Base-by-base conservation (phyloP, 1,284 basidiomycete genomes). In the Boletus semigastroideus region DNA sequence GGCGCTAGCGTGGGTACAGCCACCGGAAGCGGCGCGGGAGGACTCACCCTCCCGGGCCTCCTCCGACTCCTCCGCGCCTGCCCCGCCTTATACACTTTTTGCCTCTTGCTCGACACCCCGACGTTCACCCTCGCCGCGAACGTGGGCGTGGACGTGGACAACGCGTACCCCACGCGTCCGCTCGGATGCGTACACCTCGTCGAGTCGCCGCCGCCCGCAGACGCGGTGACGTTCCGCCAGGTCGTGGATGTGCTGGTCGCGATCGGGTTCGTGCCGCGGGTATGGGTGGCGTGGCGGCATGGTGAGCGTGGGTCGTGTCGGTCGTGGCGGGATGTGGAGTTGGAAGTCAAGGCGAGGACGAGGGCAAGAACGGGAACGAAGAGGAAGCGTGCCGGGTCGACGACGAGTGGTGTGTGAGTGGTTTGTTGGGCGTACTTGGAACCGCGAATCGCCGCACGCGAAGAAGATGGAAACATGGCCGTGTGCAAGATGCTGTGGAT, bases 11-110 rank as follows among this genome's bases (percentile, higher is more conserved):
- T n/a, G n/a, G 22, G 22, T 22, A 5, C 5, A 3, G 22, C 3
- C 22, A 5, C 25, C 25, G 25, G 25, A 1, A 25, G 5, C 25
- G 25, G 25, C 5, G 25, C 25, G 25, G 30, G 43, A 4, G 55
- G 46, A 14, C 33, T 58, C 16, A 50, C 42, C 16, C 39, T 39
- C 17, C 37, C 31, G 3, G 43, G 51, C 11, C 22, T 58, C 31
- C 13, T 49, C 11, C 36, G 37, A n/a, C 51, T 49, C 37, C 42
- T 58, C 20, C 42, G 37, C 6, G 33, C 40, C 7, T 49, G 42
- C 20, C 34, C 48, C 4, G 28, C 7, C 4, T 16, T 48, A 11
- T 36, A 11, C 25, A 19, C 13, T 4, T 44, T 54, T 11, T 47
- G 37, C 4, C 17, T 54, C 25, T 38, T 43, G 11, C 13, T 54